Evolutionary conservation across 257 asterid species (phyloP).

Genomic region (Nicotiana tabacum): DNA sequence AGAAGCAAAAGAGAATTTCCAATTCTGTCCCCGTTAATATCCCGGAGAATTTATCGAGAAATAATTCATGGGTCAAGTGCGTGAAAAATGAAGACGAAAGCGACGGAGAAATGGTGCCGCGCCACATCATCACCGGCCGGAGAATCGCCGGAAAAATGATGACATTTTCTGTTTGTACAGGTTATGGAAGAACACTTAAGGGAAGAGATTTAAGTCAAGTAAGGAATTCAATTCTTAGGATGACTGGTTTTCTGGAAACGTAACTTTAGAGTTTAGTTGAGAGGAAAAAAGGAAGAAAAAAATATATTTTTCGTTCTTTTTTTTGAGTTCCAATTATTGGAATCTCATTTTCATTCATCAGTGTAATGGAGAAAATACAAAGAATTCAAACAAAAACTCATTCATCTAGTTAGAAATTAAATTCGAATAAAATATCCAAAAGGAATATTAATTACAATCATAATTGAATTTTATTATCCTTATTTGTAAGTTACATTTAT

Average conservation of each 20-base stretch:
- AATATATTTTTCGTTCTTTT: not conserved
- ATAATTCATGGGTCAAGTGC: slow-evolving; percentile 12
- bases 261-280: slow-evolving; percentile 12
- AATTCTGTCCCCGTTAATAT: slow-evolving; percentile 11
- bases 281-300: not conserved
- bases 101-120: slow-evolving; percentile 62
- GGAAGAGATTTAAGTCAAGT: slow-evolving; percentile 84
- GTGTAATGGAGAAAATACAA: slow-evolving; percentile 12
- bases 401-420: slow-evolving; percentile 10
- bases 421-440: not conserved
- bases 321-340: slow-evolving; percentile 8
- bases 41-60: not conserved
- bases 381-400: not conserved
- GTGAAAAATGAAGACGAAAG: not conserved
- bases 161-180: slow-evolving; percentile 75
- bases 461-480: too few species aligned
- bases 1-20: not conserved
- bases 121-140: slow-evolving; percentile 64
- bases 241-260: slow-evolving; percentile 89
- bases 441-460: too few species aligned
- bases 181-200: slow-evolving; percentile 77
- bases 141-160: slow-evolving; percentile 65
- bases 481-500: too few species aligned
- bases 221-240: slow-evolving; percentile 65
- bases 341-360: not conserved